Conservation (phyloP, 2,329 filamentous ascomycete species). For the Geosmithia flava region DNA sequence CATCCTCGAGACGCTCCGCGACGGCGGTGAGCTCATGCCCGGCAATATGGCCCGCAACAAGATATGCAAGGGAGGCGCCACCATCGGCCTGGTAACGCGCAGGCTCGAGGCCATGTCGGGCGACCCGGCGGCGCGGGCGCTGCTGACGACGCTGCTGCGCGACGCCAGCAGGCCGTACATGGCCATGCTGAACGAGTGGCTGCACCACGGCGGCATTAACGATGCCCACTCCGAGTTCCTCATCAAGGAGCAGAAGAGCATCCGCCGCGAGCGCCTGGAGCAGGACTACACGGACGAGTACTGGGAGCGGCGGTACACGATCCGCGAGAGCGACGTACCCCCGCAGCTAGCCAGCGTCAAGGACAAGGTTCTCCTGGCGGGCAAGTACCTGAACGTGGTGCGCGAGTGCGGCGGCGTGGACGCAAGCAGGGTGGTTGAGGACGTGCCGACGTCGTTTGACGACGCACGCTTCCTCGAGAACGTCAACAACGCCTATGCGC, state of each 20-base stretch:
- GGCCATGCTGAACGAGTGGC: conserved; percentile 97
- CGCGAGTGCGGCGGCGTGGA: conserved; percentile 94
- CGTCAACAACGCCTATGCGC: conserved; percentile 86
- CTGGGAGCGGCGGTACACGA: conserved; percentile 95
- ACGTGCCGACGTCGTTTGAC: conserved; percentile 87
- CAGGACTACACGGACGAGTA: conserved; percentile 98
- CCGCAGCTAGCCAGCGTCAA: conserved; percentile 85
- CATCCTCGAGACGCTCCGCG: conserved; percentile 78
- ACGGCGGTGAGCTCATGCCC: conserved; percentile 71
- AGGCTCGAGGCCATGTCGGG: conserved; percentile 83
- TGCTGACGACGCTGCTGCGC: conserved; percentile 71
- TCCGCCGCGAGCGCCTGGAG: conserved; percentile 78
- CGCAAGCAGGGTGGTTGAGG: conserved; percentile 74
- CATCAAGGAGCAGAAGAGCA: conserved; percentile 91
- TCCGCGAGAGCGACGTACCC: conserved; percentile 81
- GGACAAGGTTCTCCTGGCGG: conserved; percentile 87
- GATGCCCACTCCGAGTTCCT: conserved; percentile 92
- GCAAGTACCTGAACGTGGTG: conserved; percentile 96
- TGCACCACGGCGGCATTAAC: conserved; percentile 89
- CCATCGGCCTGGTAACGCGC: conserved; percentile 78
- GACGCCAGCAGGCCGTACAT: conserved; percentile 93
- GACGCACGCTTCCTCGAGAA: conserved; percentile 89
- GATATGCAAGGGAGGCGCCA: conserved; percentile 91
- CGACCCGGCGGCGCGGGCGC: conserved; percentile 72
- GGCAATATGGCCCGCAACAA: conserved; percentile 77